Evolutionary conservation across 306 rosid genomes (phyloP).

Genomic region (Vigna angularis): DNA sequence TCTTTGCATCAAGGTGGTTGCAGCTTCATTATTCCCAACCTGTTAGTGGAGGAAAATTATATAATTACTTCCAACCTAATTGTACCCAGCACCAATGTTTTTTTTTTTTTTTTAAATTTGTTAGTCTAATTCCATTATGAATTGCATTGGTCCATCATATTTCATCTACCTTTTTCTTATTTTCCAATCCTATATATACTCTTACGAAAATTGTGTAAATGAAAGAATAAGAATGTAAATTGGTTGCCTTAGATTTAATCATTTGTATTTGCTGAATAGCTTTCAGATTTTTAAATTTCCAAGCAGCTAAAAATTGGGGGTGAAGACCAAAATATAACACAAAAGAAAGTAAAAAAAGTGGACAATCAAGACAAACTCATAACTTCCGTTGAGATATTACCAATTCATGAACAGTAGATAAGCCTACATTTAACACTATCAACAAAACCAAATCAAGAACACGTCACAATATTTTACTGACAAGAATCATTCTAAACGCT

Average conservation of each 20-base stretch:
- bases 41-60: conserved; percentile 49
- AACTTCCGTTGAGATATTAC: conserved; percentile 17
- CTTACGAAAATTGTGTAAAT: neutral
- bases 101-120: neutral
- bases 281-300: conserved; percentile 1
- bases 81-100: neutral
- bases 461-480: conserved; percentile 17
- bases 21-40: conserved; percentile 86
- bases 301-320: conserved; percentile 24
- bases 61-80: conserved; percentile 69
- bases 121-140: neutral
- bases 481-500: conserved; percentile 21
- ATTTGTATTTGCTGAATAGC: conserved; percentile 13
- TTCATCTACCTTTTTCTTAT: neutral
- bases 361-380: conserved; percentile 31
- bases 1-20: conserved; percentile 87
- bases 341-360: conserved; percentile 13
- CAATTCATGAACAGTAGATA: neutral
- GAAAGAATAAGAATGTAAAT: neutral
- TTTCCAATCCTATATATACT: neutral
- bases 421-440: conserved; percentile 1
- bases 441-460: conserved; percentile 28
- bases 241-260: conserved; percentile 11
- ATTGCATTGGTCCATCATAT: neutral
- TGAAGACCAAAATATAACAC: neutral